Evolutionary conservation across 805 yeast species (phyloP).

Genomic region (Pachysolen tannophilus): DNA sequence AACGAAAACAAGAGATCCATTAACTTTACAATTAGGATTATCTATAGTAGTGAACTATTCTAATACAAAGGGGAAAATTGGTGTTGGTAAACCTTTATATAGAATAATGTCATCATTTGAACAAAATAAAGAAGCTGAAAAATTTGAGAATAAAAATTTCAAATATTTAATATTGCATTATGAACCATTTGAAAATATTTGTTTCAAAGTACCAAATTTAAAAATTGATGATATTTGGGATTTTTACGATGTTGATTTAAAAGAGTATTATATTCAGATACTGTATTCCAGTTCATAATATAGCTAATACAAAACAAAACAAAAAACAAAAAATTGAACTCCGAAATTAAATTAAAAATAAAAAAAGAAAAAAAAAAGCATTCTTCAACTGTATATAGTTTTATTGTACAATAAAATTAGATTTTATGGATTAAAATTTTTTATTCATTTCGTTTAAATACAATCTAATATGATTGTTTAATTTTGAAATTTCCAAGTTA

Average conservation of each 20-base stretch:
- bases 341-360: too few species aligned
- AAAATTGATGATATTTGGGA: slow-evolving; percentile 57
- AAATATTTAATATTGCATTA: slow-evolving; percentile 78
- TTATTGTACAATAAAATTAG: too few species aligned
- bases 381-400: too few species aligned
- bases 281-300: too few species aligned
- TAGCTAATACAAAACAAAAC: too few species aligned
- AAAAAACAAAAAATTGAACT: too few species aligned
- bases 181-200: slow-evolving; percentile 83
- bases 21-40: slow-evolving; percentile 53
- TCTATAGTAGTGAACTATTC: slow-evolving; percentile 53
- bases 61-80: slow-evolving; percentile 21
- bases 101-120: slow-evolving; percentile 77
- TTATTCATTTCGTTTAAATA: too few species aligned
- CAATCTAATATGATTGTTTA: slow-evolving; percentile 50
- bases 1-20: slow-evolving; percentile 59
- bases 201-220: slow-evolving; percentile 61
- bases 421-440: too few species aligned
- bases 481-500: slow-evolving; percentile 42
- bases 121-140: slow-evolving; percentile 39
- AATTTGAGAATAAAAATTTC: slow-evolving; percentile 32
- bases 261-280: slow-evolving; percentile 66
- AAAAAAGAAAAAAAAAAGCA: too few species aligned
- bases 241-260: slow-evolving; percentile 64
- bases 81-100: slow-evolving; percentile 51